Evolutionary conservation across 768 basidiomycete species (phyloP).

Genomic region (Naganishia kalamii): DNA sequence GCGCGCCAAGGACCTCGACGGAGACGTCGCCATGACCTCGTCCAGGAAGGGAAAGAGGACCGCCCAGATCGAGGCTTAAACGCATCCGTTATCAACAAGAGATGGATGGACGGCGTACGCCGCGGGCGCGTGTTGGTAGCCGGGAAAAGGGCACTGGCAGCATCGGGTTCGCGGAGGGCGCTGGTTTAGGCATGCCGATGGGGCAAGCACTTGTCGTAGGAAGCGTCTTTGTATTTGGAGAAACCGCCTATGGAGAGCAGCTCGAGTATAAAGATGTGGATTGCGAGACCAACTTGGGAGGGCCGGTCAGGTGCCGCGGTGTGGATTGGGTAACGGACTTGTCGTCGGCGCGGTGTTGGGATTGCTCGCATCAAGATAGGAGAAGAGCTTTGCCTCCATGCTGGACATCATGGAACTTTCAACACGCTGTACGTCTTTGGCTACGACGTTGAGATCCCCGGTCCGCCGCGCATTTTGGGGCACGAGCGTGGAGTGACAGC

Average conservation of each 20-base stretch:
- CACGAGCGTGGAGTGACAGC: too few relatives aligned
- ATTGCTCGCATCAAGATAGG: too few relatives aligned
- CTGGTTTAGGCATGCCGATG: conserved; percentile 6
- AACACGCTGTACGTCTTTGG: too few relatives aligned
- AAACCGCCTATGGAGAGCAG: conserved; percentile 3
- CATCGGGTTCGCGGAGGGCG: neutral
- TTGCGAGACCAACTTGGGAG: neutral
- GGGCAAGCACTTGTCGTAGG: neutral
- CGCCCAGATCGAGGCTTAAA: conserved; percentile 45
- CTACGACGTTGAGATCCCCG: too few relatives aligned
- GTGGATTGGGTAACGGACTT: neutral
- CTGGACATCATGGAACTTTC: too few relatives aligned
- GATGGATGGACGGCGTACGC: conserved; percentile 3
- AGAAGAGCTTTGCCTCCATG: too few relatives aligned
- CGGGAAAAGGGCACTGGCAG: conserved; percentile 3
- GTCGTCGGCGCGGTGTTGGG: neutral
- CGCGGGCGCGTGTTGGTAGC: conserved; percentile 1
- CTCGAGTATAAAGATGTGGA: conserved; percentile 11
- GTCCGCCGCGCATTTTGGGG: too few relatives aligned
- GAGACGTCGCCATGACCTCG: conserved; percentile 48
- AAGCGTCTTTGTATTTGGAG: conserved; percentile 14
- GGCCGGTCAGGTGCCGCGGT: neutral
- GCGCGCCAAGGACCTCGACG: conserved; percentile 77
- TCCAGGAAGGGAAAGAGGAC: conserved; percentile 42
- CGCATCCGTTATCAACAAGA: neutral